Evolutionary conservation across 2,329 filamentous ascomycete species (phyloP).

Genomic region (Ophiostoma piceae): DNA sequence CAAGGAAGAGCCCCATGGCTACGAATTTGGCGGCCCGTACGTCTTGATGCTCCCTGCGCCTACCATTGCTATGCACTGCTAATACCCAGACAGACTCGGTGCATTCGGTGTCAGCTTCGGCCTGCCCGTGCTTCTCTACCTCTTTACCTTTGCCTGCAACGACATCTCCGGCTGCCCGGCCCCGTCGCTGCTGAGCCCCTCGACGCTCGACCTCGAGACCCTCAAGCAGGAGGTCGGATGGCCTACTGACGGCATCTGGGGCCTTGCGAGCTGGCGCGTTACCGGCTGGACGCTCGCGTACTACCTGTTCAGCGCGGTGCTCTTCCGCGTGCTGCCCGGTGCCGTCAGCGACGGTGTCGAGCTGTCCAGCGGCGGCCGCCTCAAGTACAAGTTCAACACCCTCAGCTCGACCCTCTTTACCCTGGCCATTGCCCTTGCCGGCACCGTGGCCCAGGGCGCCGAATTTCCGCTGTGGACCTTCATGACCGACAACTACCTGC

Average conservation of each 20-base stretch:
- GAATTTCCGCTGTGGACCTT: conserved; percentile 88
- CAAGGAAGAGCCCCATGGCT: conserved; percentile 36
- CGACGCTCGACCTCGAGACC: conserved; percentile 62
- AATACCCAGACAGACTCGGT: conserved; percentile 53
- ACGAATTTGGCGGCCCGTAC: conserved; percentile 51
- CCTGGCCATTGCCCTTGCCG: conserved; percentile 64
- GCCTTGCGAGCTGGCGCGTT: conserved; percentile 64
- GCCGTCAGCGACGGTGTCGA: conserved; percentile 64
- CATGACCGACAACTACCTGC: conserved; percentile 84
- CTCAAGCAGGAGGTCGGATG: conserved; percentile 79
- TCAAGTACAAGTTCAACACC: conserved; percentile 79
- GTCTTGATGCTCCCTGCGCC: conserved; percentile 26
- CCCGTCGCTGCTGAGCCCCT: conserved; percentile 70
- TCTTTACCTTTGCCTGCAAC: conserved; percentile 82
- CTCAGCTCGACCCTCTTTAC: conserved; percentile 71
- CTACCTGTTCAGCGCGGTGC: conserved; percentile 67
- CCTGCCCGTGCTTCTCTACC: conserved; percentile 72
- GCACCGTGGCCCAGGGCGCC: conserved; percentile 70
- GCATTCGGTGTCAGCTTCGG: conserved; percentile 73
- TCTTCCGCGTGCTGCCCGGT: conserved; percentile 74
- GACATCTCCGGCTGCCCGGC: conserved; percentile 87
- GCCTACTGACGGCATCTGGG: conserved; percentile 64
- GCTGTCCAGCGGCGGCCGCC: conserved; percentile 63
- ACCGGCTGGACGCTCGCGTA: conserved; percentile 69
- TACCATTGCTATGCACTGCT: background rate